Conservation (phyloP, 2,329 filamentous ascomycete genomes). For the Penicillium verrucosum region DNA sequence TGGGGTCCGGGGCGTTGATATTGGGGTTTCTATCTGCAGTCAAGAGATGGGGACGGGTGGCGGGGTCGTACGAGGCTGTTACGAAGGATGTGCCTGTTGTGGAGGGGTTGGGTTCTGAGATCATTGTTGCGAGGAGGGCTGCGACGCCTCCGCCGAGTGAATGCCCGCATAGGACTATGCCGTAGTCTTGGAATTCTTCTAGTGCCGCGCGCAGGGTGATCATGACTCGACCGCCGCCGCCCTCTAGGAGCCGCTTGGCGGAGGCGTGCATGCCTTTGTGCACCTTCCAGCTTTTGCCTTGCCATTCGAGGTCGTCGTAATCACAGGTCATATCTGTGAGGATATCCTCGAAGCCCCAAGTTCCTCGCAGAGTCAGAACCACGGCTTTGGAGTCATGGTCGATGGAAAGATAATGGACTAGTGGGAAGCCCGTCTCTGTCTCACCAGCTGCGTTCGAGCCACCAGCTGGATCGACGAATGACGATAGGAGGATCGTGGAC, state of each 20-base stretch:
- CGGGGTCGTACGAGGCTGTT: slow-evolving; percentile 49
- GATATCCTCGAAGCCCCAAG: slow-evolving; percentile 70
- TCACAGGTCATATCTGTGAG: slow-evolving; percentile 72
- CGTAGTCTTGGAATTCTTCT: slow-evolving; percentile 65
- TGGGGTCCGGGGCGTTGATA: slow-evolving; percentile 8
- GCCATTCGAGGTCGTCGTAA: slow-evolving; percentile 60
- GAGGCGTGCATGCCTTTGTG: slow-evolving; percentile 74
- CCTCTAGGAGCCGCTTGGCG: slow-evolving; percentile 64
- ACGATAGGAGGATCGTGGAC: slow-evolving; percentile 59
- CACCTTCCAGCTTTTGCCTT: slow-evolving; percentile 63
- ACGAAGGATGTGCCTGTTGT: slow-evolving; percentile 58
- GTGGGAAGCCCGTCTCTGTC: slow-evolving; percentile 63
- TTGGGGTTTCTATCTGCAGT: slow-evolving; percentile 22
- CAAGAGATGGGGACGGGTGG: slow-evolving; percentile 41
- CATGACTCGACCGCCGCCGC: slow-evolving; percentile 64
- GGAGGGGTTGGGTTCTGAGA: slow-evolving; percentile 58
- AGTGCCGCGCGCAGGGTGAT: slow-evolving; percentile 64
- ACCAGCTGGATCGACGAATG: slow-evolving; percentile 67
- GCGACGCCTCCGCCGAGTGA: slow-evolving; percentile 69
- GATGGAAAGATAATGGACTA: slow-evolving; percentile 70
- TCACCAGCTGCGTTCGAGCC: slow-evolving; percentile 63
- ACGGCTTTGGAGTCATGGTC: slow-evolving; percentile 70
- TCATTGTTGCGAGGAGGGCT: slow-evolving; percentile 66
- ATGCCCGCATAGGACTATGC: slow-evolving; percentile 66
- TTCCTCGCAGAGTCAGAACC: slow-evolving; percentile 69